A percentile compares a stretch with the other conserved stretches of the same genome.
These are phyloP conservation scores for Musa balbisiana DNA, from an alignment of 202 grass and related monocot genomes.

Conservation along the genomic window DNA sequence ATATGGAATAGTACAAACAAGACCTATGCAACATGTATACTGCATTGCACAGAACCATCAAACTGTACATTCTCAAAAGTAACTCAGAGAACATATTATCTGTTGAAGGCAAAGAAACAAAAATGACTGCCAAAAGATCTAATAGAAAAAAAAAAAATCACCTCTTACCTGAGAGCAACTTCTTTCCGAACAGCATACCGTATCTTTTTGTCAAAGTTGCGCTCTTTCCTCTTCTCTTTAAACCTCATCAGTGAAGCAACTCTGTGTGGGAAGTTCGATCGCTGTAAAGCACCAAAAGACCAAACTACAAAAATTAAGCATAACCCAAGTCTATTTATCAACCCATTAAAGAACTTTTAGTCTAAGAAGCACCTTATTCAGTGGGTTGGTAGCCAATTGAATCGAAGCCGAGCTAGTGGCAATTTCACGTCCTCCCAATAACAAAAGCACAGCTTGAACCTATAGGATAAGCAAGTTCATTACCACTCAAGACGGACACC, in stretches of 20 bases:
- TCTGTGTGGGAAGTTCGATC: slow-evolving; percentile 85
- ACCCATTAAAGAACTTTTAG: not conserved
- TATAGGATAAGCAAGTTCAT: slow-evolving; percentile 19
- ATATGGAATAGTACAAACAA: not conserved
- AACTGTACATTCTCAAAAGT: not conserved
- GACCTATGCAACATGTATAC: not conserved
- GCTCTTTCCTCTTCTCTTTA: slow-evolving; percentile 91
- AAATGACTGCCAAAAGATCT: too few relatives aligned
- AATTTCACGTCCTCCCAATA: slow-evolving; percentile 89
- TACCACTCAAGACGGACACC: not conserved
- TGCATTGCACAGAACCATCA: not conserved
- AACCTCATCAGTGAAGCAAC: slow-evolving; percentile 96
- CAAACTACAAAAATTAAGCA: slow-evolving; percentile 10
- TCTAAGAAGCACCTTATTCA: slow-evolving; percentile 56
- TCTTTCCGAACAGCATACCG: slow-evolving; percentile 89
- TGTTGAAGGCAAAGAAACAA: too few relatives aligned
- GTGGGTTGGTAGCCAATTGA: slow-evolving; percentile 45
- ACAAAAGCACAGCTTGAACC: slow-evolving; percentile 94
- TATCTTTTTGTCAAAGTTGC: slow-evolving; percentile 99
- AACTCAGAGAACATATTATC: too few relatives aligned
- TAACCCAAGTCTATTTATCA: slow-evolving; percentile 6
- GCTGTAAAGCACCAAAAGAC: slow-evolving; percentile 37
- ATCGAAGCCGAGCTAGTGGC: slow-evolving; percentile 33
- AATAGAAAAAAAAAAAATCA: not conserved
- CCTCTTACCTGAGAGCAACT: slow-evolving; percentile 76